phyloP scores from a whole-genome alignment of 768 basidiomycete species.

The Podaxis sp. region DNA sequence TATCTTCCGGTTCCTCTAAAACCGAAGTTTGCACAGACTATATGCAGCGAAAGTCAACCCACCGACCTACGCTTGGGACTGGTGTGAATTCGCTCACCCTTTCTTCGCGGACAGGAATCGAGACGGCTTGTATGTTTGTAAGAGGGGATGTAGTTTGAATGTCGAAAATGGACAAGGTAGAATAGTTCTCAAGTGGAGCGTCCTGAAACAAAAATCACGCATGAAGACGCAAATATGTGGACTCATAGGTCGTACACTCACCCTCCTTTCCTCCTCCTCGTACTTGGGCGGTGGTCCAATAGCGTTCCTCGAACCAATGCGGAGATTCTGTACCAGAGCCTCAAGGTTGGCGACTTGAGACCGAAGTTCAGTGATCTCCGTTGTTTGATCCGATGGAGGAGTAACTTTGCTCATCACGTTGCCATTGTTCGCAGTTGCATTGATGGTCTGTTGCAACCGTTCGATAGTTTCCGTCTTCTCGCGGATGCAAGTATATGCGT shows the following conservation, averaged over 20 bases:
- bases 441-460: conserved; percentile 38
- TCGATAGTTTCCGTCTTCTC: conserved; percentile 53
- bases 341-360: conserved; percentile 37
- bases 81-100: background rate
- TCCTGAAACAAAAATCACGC: background rate
- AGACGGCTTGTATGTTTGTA: background rate
- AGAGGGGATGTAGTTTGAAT: conserved; percentile 12
- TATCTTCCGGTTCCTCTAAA: conserved; percentile 35
- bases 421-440: conserved; percentile 12
- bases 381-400: conserved; percentile 11
- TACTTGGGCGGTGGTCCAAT: conserved; percentile 32
- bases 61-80: background rate
- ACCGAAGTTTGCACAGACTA: conserved; percentile 22
- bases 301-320: conserved; percentile 25
- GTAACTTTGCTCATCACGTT: background rate
- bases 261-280: conserved; percentile 29
- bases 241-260: conserved; percentile 11
- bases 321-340: conserved; percentile 32
- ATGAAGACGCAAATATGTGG: background rate
- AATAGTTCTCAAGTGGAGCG: background rate
- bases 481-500: conserved; percentile 57
- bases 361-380: conserved; percentile 25
- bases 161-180: background rate
- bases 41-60: background rate
- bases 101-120: background rate